Conservation (phyloP, 768 basidiomycete species). For the Pisolithus tinctorius region DNA sequence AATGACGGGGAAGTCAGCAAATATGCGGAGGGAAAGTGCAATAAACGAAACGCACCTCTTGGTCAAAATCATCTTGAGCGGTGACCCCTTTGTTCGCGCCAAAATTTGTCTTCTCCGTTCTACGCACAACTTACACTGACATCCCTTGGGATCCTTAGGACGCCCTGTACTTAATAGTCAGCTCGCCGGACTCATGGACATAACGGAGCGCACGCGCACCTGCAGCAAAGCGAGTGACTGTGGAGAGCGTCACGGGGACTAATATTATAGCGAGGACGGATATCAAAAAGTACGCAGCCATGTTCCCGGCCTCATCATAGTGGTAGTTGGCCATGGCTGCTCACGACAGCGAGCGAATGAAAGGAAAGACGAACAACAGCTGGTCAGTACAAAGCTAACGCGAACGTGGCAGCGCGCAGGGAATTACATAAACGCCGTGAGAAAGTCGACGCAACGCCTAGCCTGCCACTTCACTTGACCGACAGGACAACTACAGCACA, state of each 20-base stretch:
- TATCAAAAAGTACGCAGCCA: constrained; percentile 88
- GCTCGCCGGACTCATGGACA: background rate
- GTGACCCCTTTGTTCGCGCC: constrained; percentile 38
- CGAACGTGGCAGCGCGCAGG: too few species aligned
- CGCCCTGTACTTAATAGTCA: constrained; percentile 25
- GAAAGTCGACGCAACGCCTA: too few species aligned
- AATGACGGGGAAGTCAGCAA: constrained; percentile 2
- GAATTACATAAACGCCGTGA: too few species aligned
- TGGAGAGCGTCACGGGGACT: constrained; percentile 64
- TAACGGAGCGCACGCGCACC: constrained; percentile 33
- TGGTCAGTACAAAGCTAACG: too few species aligned
- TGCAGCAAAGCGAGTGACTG: constrained; percentile 31
- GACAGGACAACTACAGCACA: too few species aligned
- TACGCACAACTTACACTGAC: constrained; percentile 56
- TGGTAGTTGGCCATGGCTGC: constrained; percentile 68
- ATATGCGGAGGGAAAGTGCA: background rate
- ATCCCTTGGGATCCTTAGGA: constrained; percentile 34
- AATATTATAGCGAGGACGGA: constrained; percentile 83
- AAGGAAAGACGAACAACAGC: too few species aligned
- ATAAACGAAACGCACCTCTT: constrained; percentile 36
- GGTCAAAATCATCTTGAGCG: constrained; percentile 42
- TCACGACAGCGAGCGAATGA: background rate
- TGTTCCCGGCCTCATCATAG: constrained; percentile 80
- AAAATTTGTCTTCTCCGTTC: constrained; percentile 44
- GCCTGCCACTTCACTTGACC: too few species aligned